These are phyloP conservation scores for Jatropha curcas DNA, from an alignment of 345 rosid genomes.

Conservation along the genomic window DNA sequence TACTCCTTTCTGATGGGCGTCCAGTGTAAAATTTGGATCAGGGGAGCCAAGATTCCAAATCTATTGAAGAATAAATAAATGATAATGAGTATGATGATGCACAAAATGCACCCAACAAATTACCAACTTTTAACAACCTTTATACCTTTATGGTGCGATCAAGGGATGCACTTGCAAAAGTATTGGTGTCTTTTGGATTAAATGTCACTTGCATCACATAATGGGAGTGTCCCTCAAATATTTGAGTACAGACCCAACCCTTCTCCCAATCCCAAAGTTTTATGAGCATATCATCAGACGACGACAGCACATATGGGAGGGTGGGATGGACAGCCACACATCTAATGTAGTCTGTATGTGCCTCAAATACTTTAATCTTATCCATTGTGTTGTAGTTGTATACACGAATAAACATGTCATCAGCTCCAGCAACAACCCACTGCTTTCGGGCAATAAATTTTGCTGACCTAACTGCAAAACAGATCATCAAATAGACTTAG, in stretches of 20 bases:
- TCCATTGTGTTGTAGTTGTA: conserved; percentile 93
- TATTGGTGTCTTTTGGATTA: conserved; percentile 86
- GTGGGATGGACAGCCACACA: conserved; percentile 94
- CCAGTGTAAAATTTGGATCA: conserved; percentile 90
- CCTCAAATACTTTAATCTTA: conserved; percentile 90
- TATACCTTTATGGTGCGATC: conserved; percentile 89
- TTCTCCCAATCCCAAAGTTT: conserved; percentile 99
- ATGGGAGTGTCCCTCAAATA: conserved; percentile 99
- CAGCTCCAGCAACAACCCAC: conserved; percentile 98
- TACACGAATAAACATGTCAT: conserved; percentile 87
- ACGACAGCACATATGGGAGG: conserved; percentile 84
- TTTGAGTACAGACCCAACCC: conserved; percentile 89
- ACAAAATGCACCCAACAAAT: conserved; percentile 15
- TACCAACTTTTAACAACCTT: conserved; percentile 5
- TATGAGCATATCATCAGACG: conserved; percentile 98
- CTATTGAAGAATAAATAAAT: conserved; percentile 24
- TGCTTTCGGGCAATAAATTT: conserved; percentile 83
- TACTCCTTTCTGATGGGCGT: conserved; percentile 93
- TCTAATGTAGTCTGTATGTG: conserved; percentile 94
- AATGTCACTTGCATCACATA: conserved; percentile 98
- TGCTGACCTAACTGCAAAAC: conserved; percentile 84
- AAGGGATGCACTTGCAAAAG: conserved; percentile 98
- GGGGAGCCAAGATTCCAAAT: conserved; percentile 98
- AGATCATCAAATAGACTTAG: neutral
- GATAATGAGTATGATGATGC: neutral